A percentile compares a stretch with the other conserved stretches of the same genome.
phyloP scores from a whole-genome alignment of 768 basidiomycete species.

The Paxillus rubicundulus region DNA sequence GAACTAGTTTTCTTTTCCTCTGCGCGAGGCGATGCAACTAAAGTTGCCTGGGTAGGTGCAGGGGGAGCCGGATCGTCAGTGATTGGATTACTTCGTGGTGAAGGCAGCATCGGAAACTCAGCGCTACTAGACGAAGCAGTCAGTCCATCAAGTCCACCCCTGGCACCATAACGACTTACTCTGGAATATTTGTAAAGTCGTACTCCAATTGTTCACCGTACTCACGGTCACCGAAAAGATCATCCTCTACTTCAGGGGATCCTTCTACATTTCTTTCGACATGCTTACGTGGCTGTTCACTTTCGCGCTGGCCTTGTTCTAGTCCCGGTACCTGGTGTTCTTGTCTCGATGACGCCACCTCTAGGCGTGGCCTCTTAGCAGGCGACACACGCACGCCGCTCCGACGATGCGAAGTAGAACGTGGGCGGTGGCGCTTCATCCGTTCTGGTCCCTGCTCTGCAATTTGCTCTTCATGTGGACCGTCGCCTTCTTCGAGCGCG shows the following conservation, averaged over 20 bases:
- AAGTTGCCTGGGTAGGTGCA: conserved; percentile 23
- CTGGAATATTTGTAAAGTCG: not conserved
- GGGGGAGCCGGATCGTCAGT: conserved; percentile 8
- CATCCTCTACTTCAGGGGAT: conserved; percentile 14
- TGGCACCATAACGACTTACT: conserved; percentile 9
- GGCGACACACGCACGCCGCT: not conserved
- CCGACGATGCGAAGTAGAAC: conserved; percentile 5
- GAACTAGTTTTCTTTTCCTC: not conserved
- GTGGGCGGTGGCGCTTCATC: conserved; percentile 15
- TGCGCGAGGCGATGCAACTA: conserved; percentile 20
- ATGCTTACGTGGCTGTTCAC: not conserved
- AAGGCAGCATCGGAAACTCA: not conserved
- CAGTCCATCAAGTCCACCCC: not conserved
- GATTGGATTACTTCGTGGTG: not conserved
- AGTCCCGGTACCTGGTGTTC: not conserved
- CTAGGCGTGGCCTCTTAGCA: conserved; percentile 16
- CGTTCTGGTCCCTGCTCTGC: not conserved
- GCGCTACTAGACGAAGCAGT: conserved; percentile 4
- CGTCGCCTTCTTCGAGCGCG: not conserved
- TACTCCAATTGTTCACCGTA: not conserved
- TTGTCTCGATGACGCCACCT: not conserved
- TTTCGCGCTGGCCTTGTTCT: not conserved
- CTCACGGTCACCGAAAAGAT: conserved; percentile 22
- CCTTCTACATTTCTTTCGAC: not conserved
- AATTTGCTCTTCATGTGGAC: not conserved